A percentile compares a stretch with the other conserved stretches of the same genome.
Conservation (phyloP, 1,284 basidiomycete species). For the Puccinia coronata region DNA sequence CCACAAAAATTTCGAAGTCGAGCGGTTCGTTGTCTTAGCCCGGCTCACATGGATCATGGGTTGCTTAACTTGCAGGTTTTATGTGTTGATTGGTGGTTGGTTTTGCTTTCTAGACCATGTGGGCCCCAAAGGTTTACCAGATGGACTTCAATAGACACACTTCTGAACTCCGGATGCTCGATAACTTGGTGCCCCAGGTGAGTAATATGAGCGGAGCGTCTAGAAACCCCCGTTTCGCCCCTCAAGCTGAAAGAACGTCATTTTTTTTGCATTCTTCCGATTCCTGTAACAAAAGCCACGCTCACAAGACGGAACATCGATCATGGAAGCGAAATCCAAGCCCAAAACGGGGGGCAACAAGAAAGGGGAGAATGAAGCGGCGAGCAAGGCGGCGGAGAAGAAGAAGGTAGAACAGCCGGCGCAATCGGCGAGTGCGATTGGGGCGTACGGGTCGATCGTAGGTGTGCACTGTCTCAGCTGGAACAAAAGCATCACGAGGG, state of each 20-base stretch:
- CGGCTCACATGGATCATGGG: background rate
- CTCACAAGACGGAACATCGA: conserved; percentile 37
- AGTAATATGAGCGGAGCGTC: conserved; percentile 46
- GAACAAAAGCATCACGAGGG: conserved; percentile 72
- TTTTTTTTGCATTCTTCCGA: conserved; percentile 20
- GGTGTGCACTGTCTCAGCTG: conserved; percentile 74
- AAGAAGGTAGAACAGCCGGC: conserved; percentile 58
- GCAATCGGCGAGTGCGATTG: conserved; percentile 57
- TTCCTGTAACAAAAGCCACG: conserved; percentile 27
- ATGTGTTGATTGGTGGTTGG: background rate
- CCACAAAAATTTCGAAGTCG: conserved; percentile 70
- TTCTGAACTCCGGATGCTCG: conserved; percentile 76
- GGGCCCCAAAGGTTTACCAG: conserved; percentile 69
- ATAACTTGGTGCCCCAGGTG: conserved; percentile 75
- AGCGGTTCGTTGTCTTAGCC: conserved; percentile 62
- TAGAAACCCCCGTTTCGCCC: background rate
- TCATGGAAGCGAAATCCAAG: conserved; percentile 49
- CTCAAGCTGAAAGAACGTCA: background rate
- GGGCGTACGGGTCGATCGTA: conserved; percentile 70
- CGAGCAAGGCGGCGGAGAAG: conserved; percentile 59
- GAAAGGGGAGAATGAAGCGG: conserved; percentile 55
- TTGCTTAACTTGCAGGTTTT: background rate
- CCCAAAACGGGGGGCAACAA: conserved; percentile 54
- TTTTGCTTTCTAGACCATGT: conserved; percentile 24
- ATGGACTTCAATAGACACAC: conserved; percentile 76